A percentile compares a stretch with the other conserved stretches of the same genome.
These are phyloP conservation scores for Gracilaria vermiculophylla DNA, from an alignment of 23 red algal genomes.

Conservation along the genomic window DNA sequence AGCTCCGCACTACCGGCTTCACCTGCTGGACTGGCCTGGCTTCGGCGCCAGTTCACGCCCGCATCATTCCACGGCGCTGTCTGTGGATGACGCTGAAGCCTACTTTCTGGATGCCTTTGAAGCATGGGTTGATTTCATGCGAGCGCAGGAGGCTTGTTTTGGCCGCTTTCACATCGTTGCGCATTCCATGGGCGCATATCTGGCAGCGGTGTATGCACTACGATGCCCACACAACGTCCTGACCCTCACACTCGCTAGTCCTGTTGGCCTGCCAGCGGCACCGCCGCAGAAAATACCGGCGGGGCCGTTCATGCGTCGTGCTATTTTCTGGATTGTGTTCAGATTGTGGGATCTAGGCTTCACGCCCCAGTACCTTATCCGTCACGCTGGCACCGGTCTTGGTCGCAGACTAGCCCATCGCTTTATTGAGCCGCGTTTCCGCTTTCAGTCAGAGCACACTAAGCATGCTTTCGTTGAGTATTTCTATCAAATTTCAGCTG, in stretches of 20 bases:
- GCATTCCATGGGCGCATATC: constrained; percentile 79
- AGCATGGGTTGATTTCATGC: constrained; percentile 33
- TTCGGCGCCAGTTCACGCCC: constrained; percentile 77
- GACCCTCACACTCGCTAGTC: constrained; percentile 56
- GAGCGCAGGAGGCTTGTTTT: background rate
- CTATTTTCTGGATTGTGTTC: constrained; percentile 48
- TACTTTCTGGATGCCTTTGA: constrained; percentile 59
- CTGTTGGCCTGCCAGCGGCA: constrained; percentile 72
- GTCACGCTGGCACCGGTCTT: constrained; percentile 1
- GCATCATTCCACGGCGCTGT: background rate
- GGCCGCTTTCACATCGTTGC: constrained; percentile 56
- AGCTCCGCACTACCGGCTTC: constrained; percentile 55
- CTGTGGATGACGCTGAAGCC: constrained; percentile 18
- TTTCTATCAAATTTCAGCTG: constrained; percentile 78
- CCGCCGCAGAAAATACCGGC: constrained; percentile 29
- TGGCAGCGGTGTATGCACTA: constrained; percentile 51
- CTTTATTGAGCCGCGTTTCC: constrained; percentile 38
- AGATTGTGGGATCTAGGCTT: constrained; percentile 42
- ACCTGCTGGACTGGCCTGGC: constrained; percentile 82
- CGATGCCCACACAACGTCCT: constrained; percentile 35
- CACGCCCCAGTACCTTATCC: constrained; percentile 54
- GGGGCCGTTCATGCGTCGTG: background rate
- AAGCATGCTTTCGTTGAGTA: constrained; percentile 64
- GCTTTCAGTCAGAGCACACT: background rate
- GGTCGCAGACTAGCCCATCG: constrained; percentile 4